Conservation (phyloP, 495 filamentous ascomycete species). For the Penicillium flavigenum region DNA sequence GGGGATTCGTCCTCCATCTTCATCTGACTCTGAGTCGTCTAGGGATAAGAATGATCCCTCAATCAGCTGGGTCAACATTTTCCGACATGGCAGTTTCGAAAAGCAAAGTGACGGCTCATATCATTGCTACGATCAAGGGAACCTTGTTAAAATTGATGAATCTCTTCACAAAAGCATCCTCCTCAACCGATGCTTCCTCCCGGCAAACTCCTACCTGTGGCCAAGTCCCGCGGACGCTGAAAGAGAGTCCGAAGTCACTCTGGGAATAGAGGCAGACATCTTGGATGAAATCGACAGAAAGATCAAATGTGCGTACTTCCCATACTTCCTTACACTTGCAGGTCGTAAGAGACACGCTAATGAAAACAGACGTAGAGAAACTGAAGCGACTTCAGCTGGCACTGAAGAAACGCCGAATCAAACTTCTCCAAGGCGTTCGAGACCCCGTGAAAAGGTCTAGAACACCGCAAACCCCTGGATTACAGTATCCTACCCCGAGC, state of each 20-base stretch:
- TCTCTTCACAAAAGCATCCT: background rate
- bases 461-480: background rate
- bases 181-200: background rate
- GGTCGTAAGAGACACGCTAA: background rate
- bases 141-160: background rate
- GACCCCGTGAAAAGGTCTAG: background rate
- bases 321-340: background rate
- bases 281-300: background rate
- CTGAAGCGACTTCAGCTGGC: conserved; percentile 11
- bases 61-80: conserved; percentile 6
- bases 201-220: background rate
- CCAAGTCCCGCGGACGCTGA: background rate
- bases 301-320: background rate
- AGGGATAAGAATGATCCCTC: background rate
- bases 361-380: conserved; percentile 1
- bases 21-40: background rate
- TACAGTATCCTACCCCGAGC: background rate
- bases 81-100: conserved; percentile 8
- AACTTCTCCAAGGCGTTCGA: background rate
- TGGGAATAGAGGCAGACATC: conserved; percentile 9
- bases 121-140: background rate
- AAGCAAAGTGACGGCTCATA: background rate
- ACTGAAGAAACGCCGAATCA: conserved; percentile 6
- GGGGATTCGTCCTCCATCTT: background rate
- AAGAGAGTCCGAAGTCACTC: background rate